Conservation (phyloP, 176 grass and related monocot genomes). For the sorghum (Sorghum bicolor) region Sorghum_bicolor_NCBIv3 NC_012875.2:58544501-58545000, state of each 20-base stretch:
- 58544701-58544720: constrained; percentile 70
- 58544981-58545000: constrained; percentile 18
- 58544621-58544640: constrained; percentile 51
- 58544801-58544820: neutral
- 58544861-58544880: constrained; percentile 51
- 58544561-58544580: constrained; percentile 68
- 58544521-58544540: constrained; percentile 51
- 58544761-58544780: constrained; percentile 38
- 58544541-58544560: constrained; percentile 81
- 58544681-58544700: constrained; percentile 72
- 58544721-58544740: constrained; percentile 48
- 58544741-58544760: constrained; percentile 6
- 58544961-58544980: neutral
- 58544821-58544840: neutral
- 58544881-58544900: constrained; percentile 65
- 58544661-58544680: constrained; percentile 62
- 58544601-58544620: constrained; percentile 71
- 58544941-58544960: neutral
- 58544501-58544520: no score
- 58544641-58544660: constrained; percentile 70
- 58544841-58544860: neutral
- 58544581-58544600: constrained; percentile 65
- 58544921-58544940: constrained; percentile 57
- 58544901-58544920: constrained; percentile 51
- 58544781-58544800: constrained; percentile 42